Conservation (phyloP, 108 stramenopile species). For the Cyclotella atomus region DNA sequence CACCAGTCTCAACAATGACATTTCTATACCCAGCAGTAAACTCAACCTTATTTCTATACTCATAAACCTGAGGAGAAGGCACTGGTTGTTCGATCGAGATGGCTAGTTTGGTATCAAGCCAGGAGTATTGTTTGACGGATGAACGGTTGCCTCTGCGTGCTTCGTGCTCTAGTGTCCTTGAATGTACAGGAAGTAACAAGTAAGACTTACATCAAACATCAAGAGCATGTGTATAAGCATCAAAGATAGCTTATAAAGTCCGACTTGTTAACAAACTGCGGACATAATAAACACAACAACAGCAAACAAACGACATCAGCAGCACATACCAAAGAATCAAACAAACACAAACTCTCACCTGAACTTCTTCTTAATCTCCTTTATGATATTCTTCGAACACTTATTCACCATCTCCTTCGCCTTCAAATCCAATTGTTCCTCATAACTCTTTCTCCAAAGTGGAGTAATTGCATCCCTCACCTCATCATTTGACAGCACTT, state of each 20-base stretch:
- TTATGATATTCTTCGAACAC: constrained; percentile 64
- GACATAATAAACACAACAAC: too few relatives aligned
- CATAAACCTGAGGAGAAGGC: constrained; percentile 52
- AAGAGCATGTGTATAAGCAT: too few relatives aligned
- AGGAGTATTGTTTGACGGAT: constrained; percentile 42
- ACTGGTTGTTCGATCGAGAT: constrained; percentile 59
- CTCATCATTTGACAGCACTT: constrained; percentile 47
- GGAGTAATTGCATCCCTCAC: constrained; percentile 70
- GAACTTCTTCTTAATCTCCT: constrained; percentile 72
- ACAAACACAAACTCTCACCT: constrained; percentile 16
- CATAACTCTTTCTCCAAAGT: constrained; percentile 57
- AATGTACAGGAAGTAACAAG: background rate
- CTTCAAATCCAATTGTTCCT: constrained; percentile 65
- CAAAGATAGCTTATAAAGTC: too few relatives aligned
- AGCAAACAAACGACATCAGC: background rate
- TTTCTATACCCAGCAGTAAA: constrained; percentile 81
- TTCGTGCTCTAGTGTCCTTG: constrained; percentile 53
- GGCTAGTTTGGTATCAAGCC: constrained; percentile 54
- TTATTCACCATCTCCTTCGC: constrained; percentile 66
- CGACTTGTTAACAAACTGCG: too few relatives aligned
- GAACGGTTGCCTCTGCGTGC: constrained; percentile 49
- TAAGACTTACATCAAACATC: too few relatives aligned
- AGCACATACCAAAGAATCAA: constrained; percentile 3
- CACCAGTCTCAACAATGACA: constrained; percentile 13
- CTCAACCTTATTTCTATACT: constrained; percentile 92